Conservation (phyloP, 164 flowering plant genomes). For the Cinnamomum chago region DNA sequence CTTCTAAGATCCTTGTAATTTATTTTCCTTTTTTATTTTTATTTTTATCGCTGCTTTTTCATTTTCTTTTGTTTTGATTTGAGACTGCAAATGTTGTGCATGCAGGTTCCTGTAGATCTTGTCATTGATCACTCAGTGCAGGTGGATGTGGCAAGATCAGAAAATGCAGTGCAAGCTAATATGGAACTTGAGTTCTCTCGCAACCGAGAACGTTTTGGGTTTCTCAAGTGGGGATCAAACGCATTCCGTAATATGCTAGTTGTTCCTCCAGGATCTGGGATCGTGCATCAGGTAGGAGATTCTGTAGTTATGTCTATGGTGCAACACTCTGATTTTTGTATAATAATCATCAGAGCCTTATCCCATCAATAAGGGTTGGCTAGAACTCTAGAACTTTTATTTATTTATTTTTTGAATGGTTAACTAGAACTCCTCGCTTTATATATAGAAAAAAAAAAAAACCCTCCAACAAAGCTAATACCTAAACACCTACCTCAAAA, state of each 20-base stretch:
- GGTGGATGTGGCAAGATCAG: slow-evolving; percentile 86
- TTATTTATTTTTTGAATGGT: no score
- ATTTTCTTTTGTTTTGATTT: background rate
- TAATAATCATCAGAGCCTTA: no score
- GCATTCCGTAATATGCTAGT: slow-evolving; percentile 93
- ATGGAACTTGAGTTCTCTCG: slow-evolving; percentile 92
- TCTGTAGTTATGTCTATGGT: background rate
- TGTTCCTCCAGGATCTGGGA: slow-evolving; percentile 98
- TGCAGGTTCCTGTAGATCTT: slow-evolving; percentile 96
- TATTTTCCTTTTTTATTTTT: background rate
- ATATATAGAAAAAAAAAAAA: no score
- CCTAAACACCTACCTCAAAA: no score
- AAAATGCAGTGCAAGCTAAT: slow-evolving; percentile 85
- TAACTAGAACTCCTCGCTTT: no score
- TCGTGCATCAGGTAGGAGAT: slow-evolving; percentile 72
- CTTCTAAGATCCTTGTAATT: background rate
- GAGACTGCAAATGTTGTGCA: background rate
- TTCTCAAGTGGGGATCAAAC: slow-evolving; percentile 89
- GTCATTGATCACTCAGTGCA: slow-evolving; percentile 97
- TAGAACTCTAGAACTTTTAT: no score
- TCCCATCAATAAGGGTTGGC: no score
- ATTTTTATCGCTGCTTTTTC: no score
- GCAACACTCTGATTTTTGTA: background rate
- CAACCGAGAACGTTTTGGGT: slow-evolving; percentile 88
- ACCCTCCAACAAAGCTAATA: no score